These are phyloP conservation scores for Trichoderma breve DNA, from an alignment of 2,329 filamentous ascomycete genomes.

Conservation along the genomic window DNA sequence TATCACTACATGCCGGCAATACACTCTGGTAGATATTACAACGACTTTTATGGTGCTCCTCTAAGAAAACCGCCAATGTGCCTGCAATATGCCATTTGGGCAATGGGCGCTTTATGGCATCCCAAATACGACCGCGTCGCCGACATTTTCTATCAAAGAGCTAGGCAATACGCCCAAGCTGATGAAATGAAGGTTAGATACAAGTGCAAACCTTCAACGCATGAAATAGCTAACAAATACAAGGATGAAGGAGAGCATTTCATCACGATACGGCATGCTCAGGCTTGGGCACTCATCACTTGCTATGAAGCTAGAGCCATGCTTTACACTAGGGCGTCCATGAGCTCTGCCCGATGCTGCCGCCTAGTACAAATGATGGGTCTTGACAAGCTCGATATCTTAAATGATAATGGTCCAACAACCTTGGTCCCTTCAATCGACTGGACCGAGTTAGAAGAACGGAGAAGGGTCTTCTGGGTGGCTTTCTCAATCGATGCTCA, in stretches of 20 bases:
- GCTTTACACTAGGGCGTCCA: conserved; percentile 80
- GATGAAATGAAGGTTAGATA: conserved; percentile 72
- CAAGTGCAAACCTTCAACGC: background rate
- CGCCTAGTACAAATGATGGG: conserved; percentile 81
- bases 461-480: conserved; percentile 82
- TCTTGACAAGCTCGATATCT: conserved; percentile 71
- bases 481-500: conserved; percentile 81
- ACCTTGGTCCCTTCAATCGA: conserved; percentile 69
- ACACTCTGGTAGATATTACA: conserved; percentile 71
- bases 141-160: conserved; percentile 76
- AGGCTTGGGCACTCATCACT: conserved; percentile 73
- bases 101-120: conserved; percentile 66
- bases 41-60: conserved; percentile 68
- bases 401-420: conserved; percentile 65
- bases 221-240: background rate
- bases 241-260: conserved; percentile 74
- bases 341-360: conserved; percentile 72
- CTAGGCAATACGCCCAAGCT: conserved; percentile 76
- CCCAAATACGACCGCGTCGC: conserved; percentile 71
- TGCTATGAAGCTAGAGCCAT: conserved; percentile 82
- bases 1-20: conserved; percentile 74
- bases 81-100: conserved; percentile 85
- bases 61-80: conserved; percentile 78
- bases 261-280: conserved; percentile 74
- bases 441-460: conserved; percentile 75